Percentiles rank a stretch among this genome's conserved stretches.
Conservation (phyloP, 306 rosid species). For the Cicer judaicum region DNA sequence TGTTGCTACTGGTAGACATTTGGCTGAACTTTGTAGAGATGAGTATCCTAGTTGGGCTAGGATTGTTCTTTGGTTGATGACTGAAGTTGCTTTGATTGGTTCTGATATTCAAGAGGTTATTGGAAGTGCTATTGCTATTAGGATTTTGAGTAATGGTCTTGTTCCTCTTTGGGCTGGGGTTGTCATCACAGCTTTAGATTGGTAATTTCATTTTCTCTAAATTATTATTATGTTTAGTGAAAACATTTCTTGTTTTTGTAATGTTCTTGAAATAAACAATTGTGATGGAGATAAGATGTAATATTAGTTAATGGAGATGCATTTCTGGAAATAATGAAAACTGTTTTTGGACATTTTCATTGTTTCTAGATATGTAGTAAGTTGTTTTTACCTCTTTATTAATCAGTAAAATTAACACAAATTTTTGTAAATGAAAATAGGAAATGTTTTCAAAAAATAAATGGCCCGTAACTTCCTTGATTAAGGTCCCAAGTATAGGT, state of each 20-base stretch:
- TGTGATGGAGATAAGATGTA: too few relatives aligned
- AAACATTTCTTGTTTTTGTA: too few relatives aligned
- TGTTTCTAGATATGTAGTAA: too few relatives aligned
- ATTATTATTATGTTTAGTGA: too few relatives aligned
- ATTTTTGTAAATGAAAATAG: too few relatives aligned
- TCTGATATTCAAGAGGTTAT: conserved; percentile 98
- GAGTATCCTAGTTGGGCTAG: conserved; percentile 94
- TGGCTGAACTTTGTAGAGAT: conserved; percentile 90
- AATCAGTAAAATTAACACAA: too few relatives aligned
- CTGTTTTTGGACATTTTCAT: too few relatives aligned
- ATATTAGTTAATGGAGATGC: too few relatives aligned
- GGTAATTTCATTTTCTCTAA: conserved; percentile 48
- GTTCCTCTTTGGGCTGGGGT: conserved; percentile 98
- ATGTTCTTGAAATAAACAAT: too few relatives aligned
- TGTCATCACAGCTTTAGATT: conserved; percentile 82
- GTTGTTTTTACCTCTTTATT: too few relatives aligned
- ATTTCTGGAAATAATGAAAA: too few relatives aligned
- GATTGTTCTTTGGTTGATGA: conserved; percentile 85
- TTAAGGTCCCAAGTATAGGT: not conserved
- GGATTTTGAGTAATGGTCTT: conserved; percentile 71
- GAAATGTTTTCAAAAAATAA: too few relatives aligned
- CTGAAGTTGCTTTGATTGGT: conserved; percentile 90
- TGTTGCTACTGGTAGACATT: conserved; percentile 89
- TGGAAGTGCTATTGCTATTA: conserved; percentile 95
- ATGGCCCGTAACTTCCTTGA: not conserved